These are phyloP conservation scores for Asterionellopsis glacialis DNA, from an alignment of 108 stramenopile species.

Conservation along the genomic window DNA sequence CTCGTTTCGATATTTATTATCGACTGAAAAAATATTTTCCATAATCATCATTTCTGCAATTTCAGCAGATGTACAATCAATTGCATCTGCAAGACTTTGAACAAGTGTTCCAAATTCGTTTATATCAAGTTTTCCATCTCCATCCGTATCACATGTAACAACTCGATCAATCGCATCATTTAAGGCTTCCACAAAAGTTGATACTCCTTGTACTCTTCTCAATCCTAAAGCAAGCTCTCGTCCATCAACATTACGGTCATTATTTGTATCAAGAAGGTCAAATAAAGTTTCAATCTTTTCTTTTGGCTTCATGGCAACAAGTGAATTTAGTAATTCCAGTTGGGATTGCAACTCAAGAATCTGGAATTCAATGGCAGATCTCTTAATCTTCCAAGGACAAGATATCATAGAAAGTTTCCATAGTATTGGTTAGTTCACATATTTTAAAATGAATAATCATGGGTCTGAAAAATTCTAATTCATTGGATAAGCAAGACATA, in stretches of 20 bases:
- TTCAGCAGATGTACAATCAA: constrained; percentile 17
- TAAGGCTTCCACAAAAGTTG: constrained; percentile 9
- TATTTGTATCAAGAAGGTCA: constrained; percentile 18
- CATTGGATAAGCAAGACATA: too few relatives aligned
- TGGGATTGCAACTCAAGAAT: background rate
- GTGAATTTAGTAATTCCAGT: constrained; percentile 9
- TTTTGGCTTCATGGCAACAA: constrained; percentile 13
- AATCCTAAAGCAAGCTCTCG: constrained; percentile 20
- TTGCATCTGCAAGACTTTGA: constrained; percentile 5
- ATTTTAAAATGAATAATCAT: too few relatives aligned
- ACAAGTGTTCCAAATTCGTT: constrained; percentile 12
- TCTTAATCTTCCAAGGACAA: too few relatives aligned
- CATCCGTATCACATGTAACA: constrained; percentile 16
- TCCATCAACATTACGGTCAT: constrained; percentile 8
- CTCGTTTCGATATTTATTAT: background rate
- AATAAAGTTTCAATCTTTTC: constrained; percentile 21
- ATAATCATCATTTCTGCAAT: constrained; percentile 20
- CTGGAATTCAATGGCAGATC: constrained; percentile 13
- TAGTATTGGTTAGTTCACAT: too few relatives aligned
- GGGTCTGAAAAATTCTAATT: too few relatives aligned
- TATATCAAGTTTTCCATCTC: constrained; percentile 13
- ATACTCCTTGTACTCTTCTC: constrained; percentile 5
- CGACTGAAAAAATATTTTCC: constrained; percentile 8
- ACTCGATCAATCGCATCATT: constrained; percentile 14
- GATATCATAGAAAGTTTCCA: too few relatives aligned